A percentile compares a stretch with the other conserved stretches of the same genome.
phyloP scores from a whole-genome alignment of 495 filamentous ascomycete genomes.

The Aspergillus hancockii region DNA sequence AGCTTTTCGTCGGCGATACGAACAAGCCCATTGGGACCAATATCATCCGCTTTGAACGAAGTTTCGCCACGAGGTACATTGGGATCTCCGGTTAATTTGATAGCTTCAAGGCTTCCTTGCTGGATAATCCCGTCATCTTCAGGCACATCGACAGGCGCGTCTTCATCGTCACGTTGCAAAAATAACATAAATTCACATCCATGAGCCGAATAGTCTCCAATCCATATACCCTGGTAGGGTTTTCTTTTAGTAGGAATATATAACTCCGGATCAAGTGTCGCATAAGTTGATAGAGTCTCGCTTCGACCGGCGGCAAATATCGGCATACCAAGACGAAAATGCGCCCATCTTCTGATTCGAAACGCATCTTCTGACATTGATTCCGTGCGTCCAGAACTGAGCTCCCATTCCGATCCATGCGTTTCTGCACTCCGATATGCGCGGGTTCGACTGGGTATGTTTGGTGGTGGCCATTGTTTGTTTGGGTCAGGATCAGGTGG shows the following conservation, averaged over 20 bases:
- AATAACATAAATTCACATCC: slow-evolving; percentile 87
- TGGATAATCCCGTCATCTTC: slow-evolving; percentile 20
- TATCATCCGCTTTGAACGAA: slow-evolving; percentile 76
- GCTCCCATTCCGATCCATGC: slow-evolving; percentile 41
- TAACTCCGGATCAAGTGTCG: slow-evolving; percentile 66
- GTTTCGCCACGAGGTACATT: slow-evolving; percentile 86
- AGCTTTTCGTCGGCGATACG: slow-evolving; percentile 63
- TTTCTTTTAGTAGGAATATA: slow-evolving; percentile 80
- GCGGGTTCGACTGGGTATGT: slow-evolving; percentile 58
- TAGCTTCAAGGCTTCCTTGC: slow-evolving; percentile 67
- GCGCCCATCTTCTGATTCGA: slow-evolving; percentile 71
- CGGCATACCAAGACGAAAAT: slow-evolving; percentile 42
- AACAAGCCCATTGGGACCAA: slow-evolving; percentile 61
- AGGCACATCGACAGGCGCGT: slow-evolving; percentile 4
- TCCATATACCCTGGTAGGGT: slow-evolving; percentile 87
- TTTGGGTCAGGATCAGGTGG: slow-evolving; percentile 28
- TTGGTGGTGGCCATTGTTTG: slow-evolving; percentile 72
- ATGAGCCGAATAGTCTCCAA: slow-evolving; percentile 85
- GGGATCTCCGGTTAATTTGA: slow-evolving; percentile 89
- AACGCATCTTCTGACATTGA: slow-evolving; percentile 67
- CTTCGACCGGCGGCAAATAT: slow-evolving; percentile 47
- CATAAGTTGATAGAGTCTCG: slow-evolving; percentile 72
- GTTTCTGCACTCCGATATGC: slow-evolving; percentile 25
- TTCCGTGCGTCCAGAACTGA: slow-evolving; percentile 38
- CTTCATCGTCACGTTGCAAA: slow-evolving; percentile 59